Base-by-base conservation (phyloP, 257 asterid genomes). In the Capsicum baccatum region DNA sequence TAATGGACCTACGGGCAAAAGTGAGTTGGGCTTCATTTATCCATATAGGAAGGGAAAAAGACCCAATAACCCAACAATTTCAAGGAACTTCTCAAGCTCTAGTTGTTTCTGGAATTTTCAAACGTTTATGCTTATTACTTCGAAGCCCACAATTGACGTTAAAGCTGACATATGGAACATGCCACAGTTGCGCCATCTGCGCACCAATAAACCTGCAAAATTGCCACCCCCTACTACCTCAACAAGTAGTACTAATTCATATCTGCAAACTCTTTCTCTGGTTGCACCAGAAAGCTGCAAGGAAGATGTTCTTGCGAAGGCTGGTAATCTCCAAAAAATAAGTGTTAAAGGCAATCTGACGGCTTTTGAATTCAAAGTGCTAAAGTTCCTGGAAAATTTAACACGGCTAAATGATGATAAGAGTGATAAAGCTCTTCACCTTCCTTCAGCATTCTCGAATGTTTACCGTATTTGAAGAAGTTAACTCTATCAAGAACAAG, bases 271-370 rank as follows among this genome's bases (percentile, higher is more conserved):
- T 10, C 91, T 93, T 19, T 88, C 92, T 0, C 83, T 90, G 10
- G 86, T 94, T 62, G 85, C 98, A 4, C 94, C 94, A 0, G 95
- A 92, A 12, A 89, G 94, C 79, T 92, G 97, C 90, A 89, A 87
- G 0, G 87, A 60, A 16, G 93, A 89, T 13, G 88, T 93, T 19
- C 89, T 94, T 55, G 90, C 89, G 6, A 73, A 85, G 66, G 86
- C 89, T 68, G 90, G 89, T 13, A 89, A 89, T 60, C 82, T 93
- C 63, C 91, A 89, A 86, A 88, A 84, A 39, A 44, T 93, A 68
- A 95, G 93, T 0, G 83, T 94, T 39, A 86, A 90, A 3, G 97
- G 97, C 0, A 86, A 82, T 1, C 47, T 93, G 60, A 66, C 84
- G 3, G 86, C 88, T 70, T 89, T 87, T 83, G 71, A 86, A 2